Evolutionary conservation across 2,329 filamentous ascomycete species (phyloP).

Genomic region (Colletotrichum neosansevieriae): DNA sequence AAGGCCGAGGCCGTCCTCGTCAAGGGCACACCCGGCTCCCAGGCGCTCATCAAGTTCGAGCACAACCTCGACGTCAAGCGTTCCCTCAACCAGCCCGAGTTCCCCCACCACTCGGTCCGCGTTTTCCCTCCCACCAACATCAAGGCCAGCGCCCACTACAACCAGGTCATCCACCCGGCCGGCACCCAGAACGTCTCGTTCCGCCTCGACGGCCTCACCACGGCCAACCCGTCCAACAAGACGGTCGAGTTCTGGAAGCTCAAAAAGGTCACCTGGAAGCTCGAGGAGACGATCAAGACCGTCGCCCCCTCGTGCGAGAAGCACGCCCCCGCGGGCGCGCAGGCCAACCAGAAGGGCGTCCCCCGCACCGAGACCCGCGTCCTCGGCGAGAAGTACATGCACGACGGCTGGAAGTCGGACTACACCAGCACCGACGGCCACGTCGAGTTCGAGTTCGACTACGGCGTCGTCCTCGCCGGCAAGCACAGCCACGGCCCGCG

Average conservation of each 20-base stretch:
- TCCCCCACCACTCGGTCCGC: conserved; percentile 89
- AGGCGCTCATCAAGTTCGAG: conserved; percentile 68
- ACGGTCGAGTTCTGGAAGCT: conserved; percentile 87
- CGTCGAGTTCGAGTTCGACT: conserved; percentile 86
- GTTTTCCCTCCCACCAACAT: conserved; percentile 98
- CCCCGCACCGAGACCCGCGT: conserved; percentile 80
- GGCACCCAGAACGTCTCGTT: conserved; percentile 84
- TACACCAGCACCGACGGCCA: conserved; percentile 66
- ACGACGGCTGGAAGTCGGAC: conserved; percentile 89
- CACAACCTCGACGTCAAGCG: conserved; percentile 81
- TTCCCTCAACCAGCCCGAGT: conserved; percentile 78
- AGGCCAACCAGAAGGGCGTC: conserved; percentile 69
- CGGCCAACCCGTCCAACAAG: conserved; percentile 74
- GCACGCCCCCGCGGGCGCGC: conserved; percentile 70
- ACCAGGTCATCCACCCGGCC: conserved; percentile 86
- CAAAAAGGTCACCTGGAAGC: conserved; percentile 90
- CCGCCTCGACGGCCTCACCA: conserved; percentile 87
- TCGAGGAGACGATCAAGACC: conserved; percentile 87
- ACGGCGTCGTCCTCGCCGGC: conserved; percentile 57
- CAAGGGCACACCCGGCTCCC: conserved; percentile 49
- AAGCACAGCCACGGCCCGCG: conserved; percentile 63
- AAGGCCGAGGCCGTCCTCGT: conserved; percentile 73
- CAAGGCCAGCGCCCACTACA: conserved; percentile 85
- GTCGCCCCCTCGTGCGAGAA: conserved; percentile 83
- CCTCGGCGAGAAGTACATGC: conserved; percentile 84